Evolutionary conservation across 129 eudicot genomes (phyloP), one percentile per base, ranked within the genome.

Genomic region (Glebionis coronaria): DNA sequence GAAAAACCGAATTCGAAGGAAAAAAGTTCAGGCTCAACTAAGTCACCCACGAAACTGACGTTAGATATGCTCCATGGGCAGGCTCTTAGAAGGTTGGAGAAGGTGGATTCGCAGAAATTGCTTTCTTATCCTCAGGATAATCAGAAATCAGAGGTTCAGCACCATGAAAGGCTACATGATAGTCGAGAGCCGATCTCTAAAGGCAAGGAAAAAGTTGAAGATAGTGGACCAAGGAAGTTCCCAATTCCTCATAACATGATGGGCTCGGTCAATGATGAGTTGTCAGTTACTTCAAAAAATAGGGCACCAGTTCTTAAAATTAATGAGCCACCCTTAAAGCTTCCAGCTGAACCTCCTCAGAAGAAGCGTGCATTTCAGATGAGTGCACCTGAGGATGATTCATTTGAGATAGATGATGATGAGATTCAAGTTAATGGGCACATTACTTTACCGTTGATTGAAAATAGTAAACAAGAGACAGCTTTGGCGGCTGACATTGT

Each of bases 11-110:
- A 71, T 69, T 83, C 87, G 7, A 85, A 80, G 63, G 89, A 82
- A 49, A 91, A 83, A 25, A 65, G 78, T 51, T 67, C 85, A 13
- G 87, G 68, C 16, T 71, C 75, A 40, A 29, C 55, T 54, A 80
- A 71, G 52, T 82, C 90, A 35, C 76, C 80, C 10, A 25, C 56
- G 13, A 81, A 81, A 67, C 65, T 85, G 76, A 81, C 90, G 23
- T 70, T 84, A 56, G 78, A 79, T 49, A 84, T 93, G 90, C 84
- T 84, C 28, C 76, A 47, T 65, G 97, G 99, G 20, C 83, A 77
- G 68, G 95, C 99, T 77, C 94, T 82, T 65, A 87, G 76, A 78
- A 90, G 97, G 80, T 44, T 82, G 81, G 95, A 79, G 73, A 73
- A 84, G 65, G 71, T 72, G 38, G 80, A 75, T 50, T 69, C 94